Evolutionary conservation across 495 filamentous ascomycete species (phyloP), one percentile per base, ranked within the genome.

Genomic region (Xanthoparmelia taractica): DNA sequence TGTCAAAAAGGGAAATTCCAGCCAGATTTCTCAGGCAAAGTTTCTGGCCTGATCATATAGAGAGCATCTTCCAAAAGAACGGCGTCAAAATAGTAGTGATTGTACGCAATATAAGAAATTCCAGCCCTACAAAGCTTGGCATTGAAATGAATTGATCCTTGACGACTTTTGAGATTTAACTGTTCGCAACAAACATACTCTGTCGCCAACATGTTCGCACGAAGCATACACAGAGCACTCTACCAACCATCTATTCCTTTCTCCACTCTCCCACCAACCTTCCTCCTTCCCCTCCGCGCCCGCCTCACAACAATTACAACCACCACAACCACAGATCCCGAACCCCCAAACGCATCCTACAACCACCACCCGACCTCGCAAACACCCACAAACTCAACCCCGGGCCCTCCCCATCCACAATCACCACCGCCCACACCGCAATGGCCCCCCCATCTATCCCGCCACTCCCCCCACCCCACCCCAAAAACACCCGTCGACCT

Each of bases 351-450:
- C 36, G 2, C 48, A 5, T 34, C 67, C 25, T 65, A 54, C 67
- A 58, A 37, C 47, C 25, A 48, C 48, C 43, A n/a, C 72, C 40
- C 58, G 68, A 37, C 68, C 70, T 45, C 72, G 55, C 65, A 76
- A 48, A 72, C 73, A 27, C 73, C 73, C 48, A 77, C 71, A 59
- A 70, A 75, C 71, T 70, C 72, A n/a, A n/a, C n/a, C n/a, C n/a
- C n/a, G n/a, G n/a, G n/a, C n/a, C 64, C 73, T 77, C 65, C 71
- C 69, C 50, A 69, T 69, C 65, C 34, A 36, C 10, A 36, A 57
- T 63, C 62, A 34, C 68, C 67, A 1, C 56, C 69, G 59, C 52
- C 67, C 33, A 65, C 61, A 38, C 64, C 61, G 29, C 68, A 70
- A 57, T 63, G 65, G 33, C 72, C 65, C 58, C 69, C 34, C 69